Base-by-base conservation (phyloP, 2,329 filamentous ascomycete genomes). In the Pseudophaeomoniella oleicola region DNA sequence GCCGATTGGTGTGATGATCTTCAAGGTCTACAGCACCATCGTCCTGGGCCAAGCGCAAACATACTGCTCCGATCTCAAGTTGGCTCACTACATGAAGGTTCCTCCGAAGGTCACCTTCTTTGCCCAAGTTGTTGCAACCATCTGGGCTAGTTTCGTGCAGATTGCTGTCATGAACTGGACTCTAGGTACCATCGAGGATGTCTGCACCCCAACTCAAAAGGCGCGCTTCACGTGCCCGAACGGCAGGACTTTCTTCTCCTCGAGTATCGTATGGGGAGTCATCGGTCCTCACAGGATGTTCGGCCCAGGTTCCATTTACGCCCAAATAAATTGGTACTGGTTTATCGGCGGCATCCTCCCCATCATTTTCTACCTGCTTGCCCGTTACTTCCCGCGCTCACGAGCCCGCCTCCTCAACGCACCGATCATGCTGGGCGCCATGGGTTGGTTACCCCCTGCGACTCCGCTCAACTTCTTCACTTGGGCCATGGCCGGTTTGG, bases 81-180 rank as follows among this genome's bases (percentile, higher is more conserved):
- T 70, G 22, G 66, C 58, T 2, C 65, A 67, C 39, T 69, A 69
- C 48, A 51, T 67, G 38, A 69, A 71, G 46, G 62, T 69, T 29
- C 59, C 66, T 0, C 63, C 62, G 0, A 55, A 59, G 3, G 63
- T 60, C 10, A 52, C 64, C 3, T 70, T 70, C 47, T 55, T 58
- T 19, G 62, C 59, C 5, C 67, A 71, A 47, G 59, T 61, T 2
- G 42, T 64, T 11, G 65, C 65, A 22, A 66, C 63, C 9, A 53
- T 69, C 30, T 50, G 66, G 3, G 64, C 62, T 4, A 60, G 60
- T 3, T 49, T 68, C 2, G 60, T 60, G 0, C 63, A 67, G 16
- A 49, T 49, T 0, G 55, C 53, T 2, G 56, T 60, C 6, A 50
- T 54, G 10, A 41, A 55, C 16, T 60, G 55, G 51, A 56, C 55